Evolutionary conservation across 2,329 filamentous ascomycete species (phyloP).

Genomic region (Botrytis byssoidea): DNA sequence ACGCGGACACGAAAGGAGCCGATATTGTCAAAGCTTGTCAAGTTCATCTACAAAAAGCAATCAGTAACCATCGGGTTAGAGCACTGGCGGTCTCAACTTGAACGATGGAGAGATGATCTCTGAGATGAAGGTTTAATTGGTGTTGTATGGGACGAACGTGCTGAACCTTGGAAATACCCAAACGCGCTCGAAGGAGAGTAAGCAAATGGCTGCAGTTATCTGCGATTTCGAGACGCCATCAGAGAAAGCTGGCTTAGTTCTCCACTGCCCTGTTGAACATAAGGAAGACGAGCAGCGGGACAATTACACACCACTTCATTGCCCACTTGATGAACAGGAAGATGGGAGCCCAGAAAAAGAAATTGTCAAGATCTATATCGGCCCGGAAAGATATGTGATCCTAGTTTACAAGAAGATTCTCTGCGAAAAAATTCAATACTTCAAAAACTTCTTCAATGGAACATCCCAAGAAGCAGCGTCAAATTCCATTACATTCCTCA

Average conservation of each 20-base stretch:
- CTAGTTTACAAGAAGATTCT: not conserved
- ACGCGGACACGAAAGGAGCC: not conserved
- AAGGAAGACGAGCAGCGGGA: not conserved
- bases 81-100: not conserved
- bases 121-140: not conserved
- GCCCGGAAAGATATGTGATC: not conserved
- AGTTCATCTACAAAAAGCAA: not conserved
- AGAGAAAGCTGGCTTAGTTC: not conserved
- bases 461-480: not conserved
- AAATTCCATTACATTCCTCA: not conserved
- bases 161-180: not conserved
- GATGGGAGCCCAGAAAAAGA: not conserved
- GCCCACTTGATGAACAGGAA: not conserved
- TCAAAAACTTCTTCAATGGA: not conserved
- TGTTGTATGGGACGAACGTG: not conserved
- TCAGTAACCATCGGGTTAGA: not conserved
- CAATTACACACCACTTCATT: not conserved
- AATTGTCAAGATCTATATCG: not conserved
- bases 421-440: not conserved
- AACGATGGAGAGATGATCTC: not conserved
- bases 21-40: not conserved
- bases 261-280: not conserved
- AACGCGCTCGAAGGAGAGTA: not conserved
- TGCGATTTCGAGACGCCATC: not conserved
- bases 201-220: not conserved